phyloP scores from a whole-genome alignment of 129 eudicot genomes.

The Flaveria robusta region DNA sequence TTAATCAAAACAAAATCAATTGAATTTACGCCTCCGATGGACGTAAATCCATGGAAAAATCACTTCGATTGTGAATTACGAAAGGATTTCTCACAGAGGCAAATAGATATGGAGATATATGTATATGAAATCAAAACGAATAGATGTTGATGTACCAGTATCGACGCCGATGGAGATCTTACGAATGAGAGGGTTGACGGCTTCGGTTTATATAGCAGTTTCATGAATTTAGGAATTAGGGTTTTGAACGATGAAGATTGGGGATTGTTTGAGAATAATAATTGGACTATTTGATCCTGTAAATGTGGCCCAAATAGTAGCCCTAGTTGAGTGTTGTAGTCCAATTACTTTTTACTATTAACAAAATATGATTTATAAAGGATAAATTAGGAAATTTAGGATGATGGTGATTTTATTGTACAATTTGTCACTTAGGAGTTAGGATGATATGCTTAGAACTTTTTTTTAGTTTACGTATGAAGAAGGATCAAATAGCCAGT shows the following conservation, averaged over 20 bases:
- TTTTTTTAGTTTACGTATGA: too few species aligned
- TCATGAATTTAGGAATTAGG: slow-evolving; percentile 30
- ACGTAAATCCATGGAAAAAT: slow-evolving; percentile 14
- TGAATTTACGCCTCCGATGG: slow-evolving; percentile 28
- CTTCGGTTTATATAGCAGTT: slow-evolving; percentile 28
- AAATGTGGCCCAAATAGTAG: neutral
- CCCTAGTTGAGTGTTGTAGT: neutral
- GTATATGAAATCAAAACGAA: neutral
- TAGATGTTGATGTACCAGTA: neutral
- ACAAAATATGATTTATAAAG: too few species aligned
- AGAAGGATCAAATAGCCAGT: too few species aligned
- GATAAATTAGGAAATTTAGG: too few species aligned
- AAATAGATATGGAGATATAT: neutral
- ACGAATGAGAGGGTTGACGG: neutral
- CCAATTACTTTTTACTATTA: too few species aligned
- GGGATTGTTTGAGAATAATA: neutral
- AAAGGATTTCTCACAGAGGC: slow-evolving; percentile 24
- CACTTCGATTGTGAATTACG: neutral
- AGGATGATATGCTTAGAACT: too few species aligned
- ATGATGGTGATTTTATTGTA: too few species aligned
- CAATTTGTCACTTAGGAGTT: too few species aligned
- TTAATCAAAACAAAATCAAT: neutral
- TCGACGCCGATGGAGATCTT: neutral
- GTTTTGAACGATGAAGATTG: slow-evolving; percentile 4
- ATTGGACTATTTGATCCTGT: neutral